phyloP scores from a whole-genome alignment of 2,329 filamentous ascomycete species.

The Phyllosticta citriasiana region DNA sequence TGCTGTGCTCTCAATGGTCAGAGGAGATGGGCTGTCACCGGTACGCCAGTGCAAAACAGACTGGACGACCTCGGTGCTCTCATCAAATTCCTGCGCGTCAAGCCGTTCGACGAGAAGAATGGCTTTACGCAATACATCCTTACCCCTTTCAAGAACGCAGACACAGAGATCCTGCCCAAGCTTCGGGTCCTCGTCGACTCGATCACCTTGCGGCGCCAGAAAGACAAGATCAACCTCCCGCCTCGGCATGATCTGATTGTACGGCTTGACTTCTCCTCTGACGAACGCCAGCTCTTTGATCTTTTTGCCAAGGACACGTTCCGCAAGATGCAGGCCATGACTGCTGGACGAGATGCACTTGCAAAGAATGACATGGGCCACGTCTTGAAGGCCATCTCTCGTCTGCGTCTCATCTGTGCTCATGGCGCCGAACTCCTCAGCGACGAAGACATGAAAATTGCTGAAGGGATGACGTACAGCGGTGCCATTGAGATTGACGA shows the following conservation, averaged over 20 bases:
- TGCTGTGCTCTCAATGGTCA: constrained; percentile 70
- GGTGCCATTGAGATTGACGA: constrained; percentile 86
- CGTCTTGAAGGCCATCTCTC: constrained; percentile 82
- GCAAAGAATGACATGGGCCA: constrained; percentile 87
- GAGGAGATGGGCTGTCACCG: constrained; percentile 92
- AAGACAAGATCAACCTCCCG: constrained; percentile 73
- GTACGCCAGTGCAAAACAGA: constrained; percentile 89
- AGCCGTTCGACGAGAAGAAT: constrained; percentile 70
- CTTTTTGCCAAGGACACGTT: constrained; percentile 74
- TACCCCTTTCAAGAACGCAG: constrained; percentile 75
- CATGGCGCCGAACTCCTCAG: constrained; percentile 88
- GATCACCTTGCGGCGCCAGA: constrained; percentile 83
- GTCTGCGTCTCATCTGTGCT: constrained; percentile 81
- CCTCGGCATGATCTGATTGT: constrained; percentile 62
- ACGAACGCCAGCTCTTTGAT: constrained; percentile 71
- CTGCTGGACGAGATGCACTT: constrained; percentile 54
- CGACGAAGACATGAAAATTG: constrained; percentile 68
- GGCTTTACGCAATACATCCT: constrained; percentile 75
- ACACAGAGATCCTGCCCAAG: constrained; percentile 73
- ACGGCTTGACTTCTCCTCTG: constrained; percentile 61
- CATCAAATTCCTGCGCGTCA: constrained; percentile 72
- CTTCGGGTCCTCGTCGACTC: constrained; percentile 84
- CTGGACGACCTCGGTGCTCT: constrained; percentile 83
- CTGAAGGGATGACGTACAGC: constrained; percentile 71
- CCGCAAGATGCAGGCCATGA: constrained; percentile 68